phyloP scores from a whole-genome alignment of 2,329 filamentous ascomycete genomes.

The Colletotrichum noveboracense region DNA sequence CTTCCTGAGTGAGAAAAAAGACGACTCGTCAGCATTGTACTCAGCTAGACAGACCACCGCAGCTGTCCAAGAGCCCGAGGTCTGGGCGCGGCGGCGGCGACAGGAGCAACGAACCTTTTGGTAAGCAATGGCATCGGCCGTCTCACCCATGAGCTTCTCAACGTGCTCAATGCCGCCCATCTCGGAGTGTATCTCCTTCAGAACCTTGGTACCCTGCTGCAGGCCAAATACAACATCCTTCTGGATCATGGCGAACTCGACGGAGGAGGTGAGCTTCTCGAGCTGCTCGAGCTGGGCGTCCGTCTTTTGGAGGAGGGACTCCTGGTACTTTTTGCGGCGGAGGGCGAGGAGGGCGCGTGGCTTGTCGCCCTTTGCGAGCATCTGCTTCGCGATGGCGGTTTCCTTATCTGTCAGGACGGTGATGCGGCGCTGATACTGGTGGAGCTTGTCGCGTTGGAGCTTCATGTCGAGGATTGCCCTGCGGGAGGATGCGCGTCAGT shows the following conservation, averaged over 20 bases:
- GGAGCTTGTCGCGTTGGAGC: conserved; percentile 94
- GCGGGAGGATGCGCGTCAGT: conserved; percentile 6
- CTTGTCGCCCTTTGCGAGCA: conserved; percentile 82
- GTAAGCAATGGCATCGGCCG: conserved; percentile 87
- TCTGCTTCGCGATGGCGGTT: conserved; percentile 83
- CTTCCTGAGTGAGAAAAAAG: conserved; percentile 63
- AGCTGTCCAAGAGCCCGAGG: background rate
- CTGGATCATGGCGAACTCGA: conserved; percentile 96
- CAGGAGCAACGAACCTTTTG: conserved; percentile 69
- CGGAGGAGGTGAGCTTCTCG: conserved; percentile 83
- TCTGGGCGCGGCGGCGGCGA: background rate
- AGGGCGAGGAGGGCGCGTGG: conserved; percentile 83
- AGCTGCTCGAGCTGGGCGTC: conserved; percentile 94
- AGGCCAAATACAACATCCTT: conserved; percentile 95
- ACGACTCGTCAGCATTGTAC: background rate
- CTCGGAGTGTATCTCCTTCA: conserved; percentile 90
- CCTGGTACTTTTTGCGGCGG: conserved; percentile 95
- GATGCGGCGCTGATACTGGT: conserved; percentile 94
- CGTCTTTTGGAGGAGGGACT: conserved; percentile 85
- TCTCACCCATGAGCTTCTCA: conserved; percentile 94
- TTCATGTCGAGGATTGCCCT: conserved; percentile 98
- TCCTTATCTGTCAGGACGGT: conserved; percentile 85
- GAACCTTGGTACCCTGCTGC: conserved; percentile 87
- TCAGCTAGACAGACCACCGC: background rate
- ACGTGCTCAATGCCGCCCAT: conserved; percentile 95